Base-by-base conservation (phyloP, 805 yeast species). In the Jamesozyma jinghongensis region DNA sequence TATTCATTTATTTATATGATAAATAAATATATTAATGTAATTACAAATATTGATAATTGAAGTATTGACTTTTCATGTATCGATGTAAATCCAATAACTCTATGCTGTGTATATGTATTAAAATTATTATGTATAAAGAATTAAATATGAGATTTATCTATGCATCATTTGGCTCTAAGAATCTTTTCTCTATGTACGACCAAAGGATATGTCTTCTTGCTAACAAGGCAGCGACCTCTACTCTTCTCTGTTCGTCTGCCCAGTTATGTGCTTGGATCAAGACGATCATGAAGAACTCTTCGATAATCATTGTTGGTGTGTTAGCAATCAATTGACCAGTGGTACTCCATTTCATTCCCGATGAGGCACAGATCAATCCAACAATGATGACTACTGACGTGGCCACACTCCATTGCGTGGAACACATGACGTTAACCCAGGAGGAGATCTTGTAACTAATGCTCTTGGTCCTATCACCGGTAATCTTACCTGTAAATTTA, bases 271-370 rank as follows among this genome's bases (percentile, higher is more conserved):
- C 69, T 40, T 65, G 68, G 20, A 66, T 43, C 22, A 67, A 45
- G 25, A 67, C 62, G 28, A 68, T 50, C 36, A 66, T 37, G 47
- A 66, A 66, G 42, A 67, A 68, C 16, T 61, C 69, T 45, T 67
- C 71, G 30, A 68, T 65, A 47, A 67, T 67, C 69, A 65, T 67
- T 0, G 71, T 65, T 29, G 71, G 71, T 0, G 69, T 63, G 40
- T 67, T 68, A 27, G 61, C 58, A 29, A 67, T 43, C 36, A 67
- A 52, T 46, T 67, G 71, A 30, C 68, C 71, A 4, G 68, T 66
- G 3, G 61, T 59, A 37, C 57, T 59, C 70, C 71, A 67, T 31
- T 44, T 49, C 48, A 67, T 40, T 16, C 49, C 62, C 7, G 63
- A 54, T 20, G 72, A 66, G 28, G 55, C 46, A 16, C 51, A 40